Evolutionary conservation across 257 asterid genomes (phyloP), one percentile per base, ranked within the genome.

Genomic region (Penstemon barbatus): DNA sequence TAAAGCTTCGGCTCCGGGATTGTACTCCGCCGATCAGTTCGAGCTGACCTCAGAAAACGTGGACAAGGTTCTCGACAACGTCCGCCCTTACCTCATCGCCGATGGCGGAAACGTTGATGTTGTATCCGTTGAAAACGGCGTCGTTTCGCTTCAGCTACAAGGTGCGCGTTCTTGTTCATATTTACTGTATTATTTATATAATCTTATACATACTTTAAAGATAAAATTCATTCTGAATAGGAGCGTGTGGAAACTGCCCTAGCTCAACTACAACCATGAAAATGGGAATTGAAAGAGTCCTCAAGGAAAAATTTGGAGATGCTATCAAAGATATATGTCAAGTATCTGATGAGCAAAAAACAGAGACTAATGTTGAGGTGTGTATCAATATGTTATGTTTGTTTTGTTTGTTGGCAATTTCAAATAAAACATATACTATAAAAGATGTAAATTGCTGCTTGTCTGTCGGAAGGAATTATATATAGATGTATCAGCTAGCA

Each of bases 221-320:
- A 39, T n/a, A 5, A 12, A 1, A 1, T 25, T 50, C 43, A 1
- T 25, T 50, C 43, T 55, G 44, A 56, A 60, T 53, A 89, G 97
- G 97, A 69, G 95, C 98, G 10, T 90, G 97, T 33, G 97, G 74
- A 68, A 88, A 87, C 75, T 92, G 97, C 61, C 97, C 97, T 19
- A 90, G 98, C 71, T 90, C 97, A 57, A 88, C 96, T 1, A 90
- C 97, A 18, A 92, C 98, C 45, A 92, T 92, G 98, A 88, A 79
- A 69, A 72, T 92, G 97, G 98, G 98, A 10, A 85, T 92, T 7
- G 97, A 88, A 76, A 86, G 74, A 71, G 96, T 86, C 50, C 92
- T 92, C 45, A 86, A 88, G 81, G 98, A 92, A 73, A 90, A 92
- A 70, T 92, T 92, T 65, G 97, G 98, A 57, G 90, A 86, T 53